Conservation (phyloP, 169 alveolate genomes). For the Cryptosporidium ubiquitum region DNA sequence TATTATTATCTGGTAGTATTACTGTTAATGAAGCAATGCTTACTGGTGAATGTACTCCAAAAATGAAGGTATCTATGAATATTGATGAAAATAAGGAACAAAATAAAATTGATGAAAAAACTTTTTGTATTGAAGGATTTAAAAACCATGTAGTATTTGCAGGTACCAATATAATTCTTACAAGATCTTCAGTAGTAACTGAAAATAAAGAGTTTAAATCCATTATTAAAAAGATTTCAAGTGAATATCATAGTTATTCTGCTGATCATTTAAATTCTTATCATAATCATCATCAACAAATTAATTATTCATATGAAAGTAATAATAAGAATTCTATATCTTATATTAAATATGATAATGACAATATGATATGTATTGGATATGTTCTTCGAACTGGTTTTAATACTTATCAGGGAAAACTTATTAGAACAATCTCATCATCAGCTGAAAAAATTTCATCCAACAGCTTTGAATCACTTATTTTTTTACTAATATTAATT, state of each 20-base stretch:
- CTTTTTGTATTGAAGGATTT: constrained; percentile 12
- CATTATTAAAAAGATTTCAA: constrained; percentile 9
- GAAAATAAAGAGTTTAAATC: constrained; percentile 66
- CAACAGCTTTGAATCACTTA: constrained; percentile 92
- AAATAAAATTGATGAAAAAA: neutral
- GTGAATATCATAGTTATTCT: neutral
- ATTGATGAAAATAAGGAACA: constrained; percentile 73
- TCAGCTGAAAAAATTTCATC: constrained; percentile 91
- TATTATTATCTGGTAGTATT: constrained; percentile 83
- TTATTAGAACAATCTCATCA: constrained; percentile 94
- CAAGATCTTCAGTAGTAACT: constrained; percentile 79
- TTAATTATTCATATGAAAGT: constrained; percentile 21
- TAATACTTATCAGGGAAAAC: constrained; percentile 92
- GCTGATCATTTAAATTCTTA: neutral
- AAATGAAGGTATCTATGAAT: constrained; percentile 86
- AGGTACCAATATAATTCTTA: constrained; percentile 90
- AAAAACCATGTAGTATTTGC: constrained; percentile 91
- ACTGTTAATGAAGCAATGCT: constrained; percentile 91
- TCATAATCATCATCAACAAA: neutral
- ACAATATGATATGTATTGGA: constrained; percentile 75
- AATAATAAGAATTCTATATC: neutral
- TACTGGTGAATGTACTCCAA: constrained; percentile 91
- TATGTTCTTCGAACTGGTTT: constrained; percentile 86
- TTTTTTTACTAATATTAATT: constrained; percentile 90
- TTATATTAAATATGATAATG: constrained; percentile 45